phyloP scores from a whole-genome alignment of 2,329 filamentous ascomycete species.

The Aschersonia sp. region DNA sequence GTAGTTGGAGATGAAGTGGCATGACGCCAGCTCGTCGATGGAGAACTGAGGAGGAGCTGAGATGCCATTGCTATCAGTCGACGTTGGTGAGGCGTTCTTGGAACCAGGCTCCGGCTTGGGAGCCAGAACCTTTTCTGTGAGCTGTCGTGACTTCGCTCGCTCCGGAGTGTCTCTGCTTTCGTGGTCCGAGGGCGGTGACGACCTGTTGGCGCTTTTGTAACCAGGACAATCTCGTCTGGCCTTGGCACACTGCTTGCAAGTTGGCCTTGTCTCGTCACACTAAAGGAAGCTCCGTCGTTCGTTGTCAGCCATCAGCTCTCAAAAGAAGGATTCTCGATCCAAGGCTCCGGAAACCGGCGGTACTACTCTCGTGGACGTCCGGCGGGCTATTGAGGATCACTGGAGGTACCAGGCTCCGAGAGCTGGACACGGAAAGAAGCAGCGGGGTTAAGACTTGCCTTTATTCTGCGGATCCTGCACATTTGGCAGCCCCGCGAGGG shows the following conservation, averaged over 20 bases:
- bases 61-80: slow-evolving; percentile 8
- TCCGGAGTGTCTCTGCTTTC: slow-evolving; percentile 33
- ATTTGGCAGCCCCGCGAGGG: slow-evolving; percentile 56
- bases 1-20: slow-evolving; percentile 46
- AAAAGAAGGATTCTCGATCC: not conserved
- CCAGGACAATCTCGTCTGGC: slow-evolving; percentile 48
- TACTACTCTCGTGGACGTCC: too few species aligned
- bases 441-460: slow-evolving; percentile 28
- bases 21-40: slow-evolving; percentile 37
- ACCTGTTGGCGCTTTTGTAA: slow-evolving; percentile 53
- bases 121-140: slow-evolving; percentile 47
- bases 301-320: not conserved
- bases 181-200: slow-evolving; percentile 13
- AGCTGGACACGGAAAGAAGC: not conserved
- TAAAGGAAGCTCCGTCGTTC: slow-evolving; percentile 12
- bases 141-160: slow-evolving; percentile 34
- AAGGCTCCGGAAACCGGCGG: too few species aligned
- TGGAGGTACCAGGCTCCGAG: too few species aligned
- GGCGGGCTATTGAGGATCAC: too few species aligned
- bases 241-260: slow-evolving; percentile 49
- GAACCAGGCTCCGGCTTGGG: slow-evolving; percentile 32
- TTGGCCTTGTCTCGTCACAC: slow-evolving; percentile 53
- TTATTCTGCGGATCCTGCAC: slow-evolving; percentile 58
- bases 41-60: slow-evolving; percentile 23
- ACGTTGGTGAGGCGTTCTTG: slow-evolving; percentile 13